These are phyloP conservation scores for Hanseniaspora singularis DNA, from an alignment of 805 yeast genomes.

Conservation along the genomic window DNA sequence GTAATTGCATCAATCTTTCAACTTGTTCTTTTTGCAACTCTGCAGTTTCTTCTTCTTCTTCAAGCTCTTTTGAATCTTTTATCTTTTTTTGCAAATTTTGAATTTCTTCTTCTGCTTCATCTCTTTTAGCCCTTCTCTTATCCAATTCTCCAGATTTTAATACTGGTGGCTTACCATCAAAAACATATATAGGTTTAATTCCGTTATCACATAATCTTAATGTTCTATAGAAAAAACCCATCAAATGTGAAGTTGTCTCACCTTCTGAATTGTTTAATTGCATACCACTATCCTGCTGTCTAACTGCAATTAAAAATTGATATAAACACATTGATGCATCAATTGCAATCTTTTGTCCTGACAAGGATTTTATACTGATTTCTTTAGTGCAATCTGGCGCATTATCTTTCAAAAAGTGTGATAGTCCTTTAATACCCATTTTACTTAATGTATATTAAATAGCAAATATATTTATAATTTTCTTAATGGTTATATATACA, in stretches of 20 bases:
- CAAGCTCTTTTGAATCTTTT: slow-evolving; percentile 43
- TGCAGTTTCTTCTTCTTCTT: slow-evolving; percentile 10
- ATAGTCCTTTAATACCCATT: slow-evolving; percentile 65
- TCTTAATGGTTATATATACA: no score
- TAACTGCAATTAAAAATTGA: slow-evolving; percentile 89
- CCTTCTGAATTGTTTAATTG: slow-evolving; percentile 81
- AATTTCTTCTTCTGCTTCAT: slow-evolving; percentile 68
- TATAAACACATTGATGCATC: slow-evolving; percentile 92
- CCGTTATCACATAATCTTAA: slow-evolving; percentile 81
- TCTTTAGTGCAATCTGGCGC: slow-evolving; percentile 73
- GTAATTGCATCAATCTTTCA: slow-evolving; percentile 53
- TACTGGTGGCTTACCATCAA: slow-evolving; percentile 96
- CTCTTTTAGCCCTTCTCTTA: slow-evolving; percentile 68
- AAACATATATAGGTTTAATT: slow-evolving; percentile 91
- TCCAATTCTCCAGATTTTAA: slow-evolving; percentile 86
- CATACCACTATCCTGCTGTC: slow-evolving; percentile 86
- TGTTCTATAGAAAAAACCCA: slow-evolving; percentile 95
- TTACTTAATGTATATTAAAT: not conserved
- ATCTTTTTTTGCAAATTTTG: slow-evolving; percentile 42
- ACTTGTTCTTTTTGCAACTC: slow-evolving; percentile 5
- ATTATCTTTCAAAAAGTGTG: slow-evolving; percentile 75
- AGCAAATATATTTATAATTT: no score
- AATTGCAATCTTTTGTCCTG: slow-evolving; percentile 95
- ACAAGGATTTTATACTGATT: slow-evolving; percentile 69
- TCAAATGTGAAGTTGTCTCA: slow-evolving; percentile 83